Conservation (phyloP, 306 rosid species). For the Dalbergia cultrata region DNA sequence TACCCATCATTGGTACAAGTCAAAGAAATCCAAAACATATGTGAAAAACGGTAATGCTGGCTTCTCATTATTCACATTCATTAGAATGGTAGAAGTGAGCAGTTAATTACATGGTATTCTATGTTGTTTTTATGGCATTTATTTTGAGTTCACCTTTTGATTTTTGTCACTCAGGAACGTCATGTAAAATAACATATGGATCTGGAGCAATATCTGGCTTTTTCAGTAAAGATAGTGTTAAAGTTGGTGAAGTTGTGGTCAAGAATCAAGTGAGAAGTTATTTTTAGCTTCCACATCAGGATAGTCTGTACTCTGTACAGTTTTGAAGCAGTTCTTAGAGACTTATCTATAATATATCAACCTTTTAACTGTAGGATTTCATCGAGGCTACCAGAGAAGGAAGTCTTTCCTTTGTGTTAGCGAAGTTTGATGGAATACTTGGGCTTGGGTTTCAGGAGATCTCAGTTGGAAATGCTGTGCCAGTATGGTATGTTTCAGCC, state of each 20-base stretch:
- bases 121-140: not conserved
- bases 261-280: slow-evolving; percentile 68
- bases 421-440: slow-evolving; percentile 84
- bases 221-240: slow-evolving; percentile 80
- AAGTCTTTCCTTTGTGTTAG: slow-evolving; percentile 72
- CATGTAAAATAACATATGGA: slow-evolving; percentile 75
- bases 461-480: slow-evolving; percentile 76
- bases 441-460: slow-evolving; percentile 97
- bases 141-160: slow-evolving; percentile 24
- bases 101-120: not conserved
- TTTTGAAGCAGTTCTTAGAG: slow-evolving; percentile 40
- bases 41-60: slow-evolving; percentile 61
- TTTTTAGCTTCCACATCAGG: slow-evolving; percentile 28
- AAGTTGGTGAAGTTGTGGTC: slow-evolving; percentile 72
- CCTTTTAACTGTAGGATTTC: slow-evolving; percentile 68
- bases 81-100: slow-evolving; percentile 20
- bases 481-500: slow-evolving; percentile 70
- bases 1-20: slow-evolving; percentile 71
- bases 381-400: slow-evolving; percentile 84
- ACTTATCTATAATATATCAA: slow-evolving; percentile 1
- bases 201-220: slow-evolving; percentile 87
- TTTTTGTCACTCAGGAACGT: slow-evolving; percentile 65
- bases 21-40: slow-evolving; percentile 72
- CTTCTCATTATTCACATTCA: slow-evolving; percentile 4
- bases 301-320: not conserved